Evolutionary conservation across 75 land plant genomes (phyloP).

Genomic region (Isoetes taiwanensis): DNA sequence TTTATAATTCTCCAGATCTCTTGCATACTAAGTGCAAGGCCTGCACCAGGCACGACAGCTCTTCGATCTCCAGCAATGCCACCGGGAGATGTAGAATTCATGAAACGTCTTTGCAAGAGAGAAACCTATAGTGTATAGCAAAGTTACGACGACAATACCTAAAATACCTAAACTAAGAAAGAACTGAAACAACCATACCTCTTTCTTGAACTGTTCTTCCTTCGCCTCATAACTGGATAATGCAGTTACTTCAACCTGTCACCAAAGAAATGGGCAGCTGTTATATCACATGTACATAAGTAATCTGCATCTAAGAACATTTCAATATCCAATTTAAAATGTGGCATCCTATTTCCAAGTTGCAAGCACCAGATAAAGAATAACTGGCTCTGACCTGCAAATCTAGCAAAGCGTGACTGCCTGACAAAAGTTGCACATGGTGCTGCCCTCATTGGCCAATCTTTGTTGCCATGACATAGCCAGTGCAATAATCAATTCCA

Average conservation of each 20-base stretch:
- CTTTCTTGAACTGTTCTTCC: constrained; percentile 67
- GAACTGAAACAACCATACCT: constrained; percentile 25
- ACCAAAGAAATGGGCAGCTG: no score
- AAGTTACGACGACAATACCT: not conserved
- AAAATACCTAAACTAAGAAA: not conserved
- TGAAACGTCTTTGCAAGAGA: not conserved
- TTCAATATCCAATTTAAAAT: no score
- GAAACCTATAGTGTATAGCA: not conserved
- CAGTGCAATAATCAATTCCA: no score
- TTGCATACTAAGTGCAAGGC: not conserved
- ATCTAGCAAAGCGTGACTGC: no score
- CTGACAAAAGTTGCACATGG: no score
- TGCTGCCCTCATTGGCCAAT: no score
- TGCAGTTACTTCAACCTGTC: constrained; percentile 70
- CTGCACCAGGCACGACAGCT: not conserved
- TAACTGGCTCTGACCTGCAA: no score
- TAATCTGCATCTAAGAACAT: no score
- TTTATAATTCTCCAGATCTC: constrained; percentile 3
- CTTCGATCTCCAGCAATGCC: not conserved
- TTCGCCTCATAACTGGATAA: constrained; percentile 82
- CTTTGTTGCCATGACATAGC: no score
- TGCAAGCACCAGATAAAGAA: no score
- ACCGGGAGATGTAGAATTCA: not conserved
- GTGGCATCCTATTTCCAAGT: no score
- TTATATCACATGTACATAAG: no score